Conservation (phyloP, 23 red algal genomes). For the Gracilaria vermiculophylla region DNA sequence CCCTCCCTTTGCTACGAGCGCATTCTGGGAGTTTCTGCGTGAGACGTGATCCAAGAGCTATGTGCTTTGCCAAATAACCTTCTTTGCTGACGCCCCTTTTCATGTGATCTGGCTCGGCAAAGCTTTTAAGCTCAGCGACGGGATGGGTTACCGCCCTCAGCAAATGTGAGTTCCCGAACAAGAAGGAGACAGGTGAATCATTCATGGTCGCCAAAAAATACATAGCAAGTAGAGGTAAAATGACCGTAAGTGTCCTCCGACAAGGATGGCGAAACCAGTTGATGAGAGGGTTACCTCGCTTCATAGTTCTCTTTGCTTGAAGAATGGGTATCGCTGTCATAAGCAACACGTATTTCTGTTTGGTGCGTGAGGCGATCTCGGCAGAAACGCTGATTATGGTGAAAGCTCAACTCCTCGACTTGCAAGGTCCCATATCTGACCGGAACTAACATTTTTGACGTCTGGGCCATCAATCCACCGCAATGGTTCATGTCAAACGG, state of each 20-base stretch:
- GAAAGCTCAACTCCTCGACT: too few species aligned
- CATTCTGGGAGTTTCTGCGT: slow-evolving; percentile 3
- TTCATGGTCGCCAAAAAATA: background rate
- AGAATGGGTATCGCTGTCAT: background rate
- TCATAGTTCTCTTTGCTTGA: background rate
- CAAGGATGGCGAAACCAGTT: background rate
- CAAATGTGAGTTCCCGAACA: background rate
- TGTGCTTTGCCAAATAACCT: background rate
- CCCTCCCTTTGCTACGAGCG: background rate
- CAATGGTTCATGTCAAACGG: too few species aligned
- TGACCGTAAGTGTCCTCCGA: background rate
- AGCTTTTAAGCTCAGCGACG: background rate
- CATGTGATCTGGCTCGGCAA: background rate
- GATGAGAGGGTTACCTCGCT: too few species aligned
- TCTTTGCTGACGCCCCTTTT: background rate
- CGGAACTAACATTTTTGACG: too few species aligned
- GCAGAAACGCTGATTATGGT: too few species aligned
- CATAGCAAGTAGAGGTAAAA: background rate
- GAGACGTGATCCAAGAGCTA: slow-evolving; percentile 8
- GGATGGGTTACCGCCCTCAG: background rate
- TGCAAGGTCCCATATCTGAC: too few species aligned
- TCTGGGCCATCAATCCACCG: too few species aligned
- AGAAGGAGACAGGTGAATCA: background rate
- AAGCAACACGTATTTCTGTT: too few species aligned
- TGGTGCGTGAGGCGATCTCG: too few species aligned